Base-by-base conservation (phyloP, 1,284 basidiomycete genomes). In the Malassezia pachydermatis region DNA sequence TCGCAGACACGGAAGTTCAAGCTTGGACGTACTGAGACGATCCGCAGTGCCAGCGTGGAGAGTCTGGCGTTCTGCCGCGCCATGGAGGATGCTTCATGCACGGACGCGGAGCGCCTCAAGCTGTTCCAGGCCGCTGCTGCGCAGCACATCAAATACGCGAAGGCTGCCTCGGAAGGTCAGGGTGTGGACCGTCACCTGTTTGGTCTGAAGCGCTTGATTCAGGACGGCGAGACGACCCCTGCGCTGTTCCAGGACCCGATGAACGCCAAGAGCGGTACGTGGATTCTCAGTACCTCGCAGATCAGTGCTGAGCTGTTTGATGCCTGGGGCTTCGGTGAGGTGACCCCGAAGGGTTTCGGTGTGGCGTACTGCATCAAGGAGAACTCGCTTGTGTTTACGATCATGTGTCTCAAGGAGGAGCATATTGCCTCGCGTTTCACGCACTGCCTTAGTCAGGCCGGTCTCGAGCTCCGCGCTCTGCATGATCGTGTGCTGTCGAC, bases 291-390 rank as follows among this genome's bases (percentile, higher is more conserved):
- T 38, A 98, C 92, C 4, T 85, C 82, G 60, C 86, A 95, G 73
- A 76, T 98, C 57, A 84, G 83, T 45, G 84, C 81, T 44, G 79
- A 79, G 53, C 88, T 79, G 72, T 77, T 98, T 41, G 86, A 90
- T 61, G 88, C 88, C 29, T 95, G 92, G 90, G 92, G 92, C 25
- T 96, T 92, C 70, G 90, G 90, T 10, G 88, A 95, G 79, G 87
- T 79, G n/a, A 51, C 50, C n/a, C 79, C 83, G 6, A 87, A 95
- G 62, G 94, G 92, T 13, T 98, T 88, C 67, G 92, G 94, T 9
- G 75, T 95, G 32, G 83, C 87, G 29, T 98, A 98, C 74, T 80
- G 86, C 2, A 92, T 98, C 69, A 87, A 84, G 47, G 83, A 88
- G 58, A 75, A 84, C 52, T 83, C 84, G 62, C 80, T 98, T 55